phyloP scores from a whole-genome alignment of 352 stramenopile species.

The Globisporangium nodosum region DNA sequence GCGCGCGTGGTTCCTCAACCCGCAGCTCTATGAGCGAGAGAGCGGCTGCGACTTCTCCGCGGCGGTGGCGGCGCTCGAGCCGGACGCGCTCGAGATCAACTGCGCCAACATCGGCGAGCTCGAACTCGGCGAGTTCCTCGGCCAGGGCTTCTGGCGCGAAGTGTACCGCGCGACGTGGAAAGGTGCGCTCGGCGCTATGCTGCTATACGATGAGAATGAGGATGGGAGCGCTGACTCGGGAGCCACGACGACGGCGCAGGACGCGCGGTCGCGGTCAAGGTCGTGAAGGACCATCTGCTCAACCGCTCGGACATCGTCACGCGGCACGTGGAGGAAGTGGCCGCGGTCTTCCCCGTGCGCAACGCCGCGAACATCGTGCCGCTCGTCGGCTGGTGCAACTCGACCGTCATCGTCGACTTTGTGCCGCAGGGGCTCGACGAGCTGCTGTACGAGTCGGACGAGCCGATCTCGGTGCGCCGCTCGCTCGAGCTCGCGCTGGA shows the following conservation, averaged over 20 bases:
- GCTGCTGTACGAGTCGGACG: slow-evolving; percentile 44
- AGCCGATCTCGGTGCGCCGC: slow-evolving; percentile 36
- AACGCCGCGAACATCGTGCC: slow-evolving; percentile 66
- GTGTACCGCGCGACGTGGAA: slow-evolving; percentile 72
- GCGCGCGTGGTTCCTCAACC: slow-evolving; percentile 46
- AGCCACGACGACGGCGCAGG: slow-evolving; percentile 22
- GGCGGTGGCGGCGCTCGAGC: slow-evolving; percentile 48
- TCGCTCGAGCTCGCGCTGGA: slow-evolving; percentile 45
- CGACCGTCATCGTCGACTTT: slow-evolving; percentile 71
- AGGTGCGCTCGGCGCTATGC: slow-evolving; percentile 18
- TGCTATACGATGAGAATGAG: neutral
- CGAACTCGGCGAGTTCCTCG: slow-evolving; percentile 41
- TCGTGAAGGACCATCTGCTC: slow-evolving; percentile 56
- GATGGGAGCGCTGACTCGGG: too few relatives aligned
- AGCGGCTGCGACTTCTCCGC: slow-evolving; percentile 62
- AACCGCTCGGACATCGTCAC: slow-evolving; percentile 56
- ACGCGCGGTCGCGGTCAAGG: slow-evolving; percentile 55
- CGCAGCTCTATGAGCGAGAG: slow-evolving; percentile 37
- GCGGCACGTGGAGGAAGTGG: slow-evolving; percentile 67
- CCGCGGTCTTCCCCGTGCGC: slow-evolving; percentile 61
- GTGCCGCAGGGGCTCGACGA: slow-evolving; percentile 56
- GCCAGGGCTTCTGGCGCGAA: slow-evolving; percentile 66
- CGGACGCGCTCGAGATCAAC: slow-evolving; percentile 56
- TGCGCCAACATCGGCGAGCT: slow-evolving; percentile 62
- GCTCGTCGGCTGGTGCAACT: slow-evolving; percentile 72